These are phyloP conservation scores for Alternaria postmessia DNA, from an alignment of 2,329 filamentous ascomycete genomes.

Conservation along the genomic window DNA sequence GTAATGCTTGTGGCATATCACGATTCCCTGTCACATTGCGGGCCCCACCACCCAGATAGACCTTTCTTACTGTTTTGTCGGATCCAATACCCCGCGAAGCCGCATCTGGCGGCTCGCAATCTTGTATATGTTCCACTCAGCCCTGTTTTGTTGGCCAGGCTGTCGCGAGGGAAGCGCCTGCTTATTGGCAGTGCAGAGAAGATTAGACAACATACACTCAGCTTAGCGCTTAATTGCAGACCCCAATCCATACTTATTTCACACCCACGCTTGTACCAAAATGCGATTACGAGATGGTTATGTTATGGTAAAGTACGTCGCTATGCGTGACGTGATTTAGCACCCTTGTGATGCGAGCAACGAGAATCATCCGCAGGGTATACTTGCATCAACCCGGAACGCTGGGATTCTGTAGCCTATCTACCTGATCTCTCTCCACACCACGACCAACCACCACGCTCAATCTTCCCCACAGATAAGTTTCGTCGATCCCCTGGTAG, in stretches of 20 bases:
- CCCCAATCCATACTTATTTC: slow-evolving; percentile 26
- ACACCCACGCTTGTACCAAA: neutral
- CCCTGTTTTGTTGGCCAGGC: slow-evolving; percentile 28
- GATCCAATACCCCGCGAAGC: slow-evolving; percentile 49
- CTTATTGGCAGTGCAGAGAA: slow-evolving; percentile 37
- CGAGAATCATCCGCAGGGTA: slow-evolving; percentile 21
- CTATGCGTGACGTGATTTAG: slow-evolving; percentile 45
- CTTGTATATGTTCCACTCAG: slow-evolving; percentile 46
- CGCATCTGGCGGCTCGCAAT: slow-evolving; percentile 37
- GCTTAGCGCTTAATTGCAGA: slow-evolving; percentile 47
- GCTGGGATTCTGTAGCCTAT: slow-evolving; percentile 17
- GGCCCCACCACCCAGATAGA: slow-evolving; percentile 31
- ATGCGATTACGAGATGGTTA: slow-evolving; percentile 45
- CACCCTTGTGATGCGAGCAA: slow-evolving; percentile 41
- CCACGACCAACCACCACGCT: slow-evolving; percentile 6
- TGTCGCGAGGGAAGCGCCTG: slow-evolving; percentile 28
- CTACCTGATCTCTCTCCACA: slow-evolving; percentile 18
- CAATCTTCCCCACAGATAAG: slow-evolving; percentile 28
- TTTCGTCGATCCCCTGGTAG: slow-evolving; percentile 15
- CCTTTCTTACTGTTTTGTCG: slow-evolving; percentile 38
- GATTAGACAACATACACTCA: slow-evolving; percentile 40
- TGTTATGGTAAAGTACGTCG: slow-evolving; percentile 18
- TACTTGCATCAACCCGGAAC: slow-evolving; percentile 27
- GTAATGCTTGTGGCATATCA: slow-evolving; percentile 38
- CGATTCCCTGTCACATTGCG: slow-evolving; percentile 36